Evolutionary conservation across 768 basidiomycete species (phyloP), one percentile per base, ranked within the genome.

Genomic region (Collybia mongolica): DNA sequence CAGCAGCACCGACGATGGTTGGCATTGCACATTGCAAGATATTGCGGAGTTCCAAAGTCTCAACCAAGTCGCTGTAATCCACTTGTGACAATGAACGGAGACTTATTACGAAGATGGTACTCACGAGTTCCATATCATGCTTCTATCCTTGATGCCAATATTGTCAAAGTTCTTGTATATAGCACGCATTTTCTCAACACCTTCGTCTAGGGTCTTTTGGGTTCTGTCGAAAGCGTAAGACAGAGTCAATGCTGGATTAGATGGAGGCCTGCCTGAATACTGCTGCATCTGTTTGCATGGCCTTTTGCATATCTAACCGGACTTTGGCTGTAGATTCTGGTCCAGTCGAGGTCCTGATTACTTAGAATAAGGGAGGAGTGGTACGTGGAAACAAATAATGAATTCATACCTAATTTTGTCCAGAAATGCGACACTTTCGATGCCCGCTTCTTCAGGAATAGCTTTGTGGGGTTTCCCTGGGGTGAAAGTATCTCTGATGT

Each of bases 41-140:
- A 73, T 98, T 99, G 68, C 95, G 88, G 36, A 98, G 86, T 68
- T 99, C 97, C 48, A 98, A 81, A 8, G 95, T 98, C 74, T 99
- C 97, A 54, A 98, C 80, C 51, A 99, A 86, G 67, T 99, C 97
- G 58, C 93, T 95, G 58, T 2, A 52, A 54, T 19, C 37, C n/a
- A 41, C 54, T n/a, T 29, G 26, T 51, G 29, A 45, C 39, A 23
- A 52, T 39, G 20, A 23, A 54, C 23, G 35, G 29, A 35, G 12
- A 23, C 12, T 14, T 54, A 35, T 32, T 44, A 28, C n/a, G 39
- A 28, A 35, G 43, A 44, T 22, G 20, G 37, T 17, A 65, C 92
- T 55, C 62, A 96, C 94, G 93, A 92, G 75, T 98, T 98, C 97
- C 96, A 99, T 70, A 98, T 97, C 95, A 98, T 91, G 72, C 91